Evolutionary conservation across 257 asterid genomes (phyloP).

Genomic region (Solanum dulcamara): DNA sequence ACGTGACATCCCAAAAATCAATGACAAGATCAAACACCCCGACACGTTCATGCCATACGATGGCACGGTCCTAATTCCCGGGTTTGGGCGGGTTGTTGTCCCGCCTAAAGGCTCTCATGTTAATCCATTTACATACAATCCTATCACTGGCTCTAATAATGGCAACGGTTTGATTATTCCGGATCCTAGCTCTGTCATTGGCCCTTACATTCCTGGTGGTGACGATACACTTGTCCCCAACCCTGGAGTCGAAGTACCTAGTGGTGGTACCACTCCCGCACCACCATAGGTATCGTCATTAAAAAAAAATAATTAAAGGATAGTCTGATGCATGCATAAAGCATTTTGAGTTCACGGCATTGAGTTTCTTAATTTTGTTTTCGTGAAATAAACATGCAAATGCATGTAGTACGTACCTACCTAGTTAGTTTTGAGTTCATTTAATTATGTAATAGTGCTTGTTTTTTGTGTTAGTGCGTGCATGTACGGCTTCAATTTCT

Average conservation of each 20-base stretch:
- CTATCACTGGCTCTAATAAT: slow-evolving; percentile 45
- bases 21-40: background rate
- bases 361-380: slow-evolving; percentile 11
- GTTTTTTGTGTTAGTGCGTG: background rate
- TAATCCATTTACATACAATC: slow-evolving; percentile 40
- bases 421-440: background rate
- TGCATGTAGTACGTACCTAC: background rate
- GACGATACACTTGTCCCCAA: slow-evolving; percentile 19
- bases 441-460: background rate
- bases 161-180: slow-evolving; percentile 7
- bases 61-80: slow-evolving; percentile 53
- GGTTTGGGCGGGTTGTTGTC: slow-evolving; percentile 46
- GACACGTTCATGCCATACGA: slow-evolving; percentile 20
- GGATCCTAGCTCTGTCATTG: background rate
- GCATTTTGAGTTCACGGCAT: background rate
- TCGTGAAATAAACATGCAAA: background rate
- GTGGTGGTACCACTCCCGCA: slow-evolving; percentile 13
- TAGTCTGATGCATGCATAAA: background rate
- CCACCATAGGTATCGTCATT: slow-evolving; percentile 27
- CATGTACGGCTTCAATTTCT: background rate
- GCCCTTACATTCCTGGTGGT: background rate
- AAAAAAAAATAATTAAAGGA: background rate
- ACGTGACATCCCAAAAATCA: background rate
- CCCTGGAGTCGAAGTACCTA: slow-evolving; percentile 19
- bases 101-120: slow-evolving; percentile 26